phyloP scores from a whole-genome alignment of 306 rosid species.

The Casuarina cunninghamiana region DNA sequence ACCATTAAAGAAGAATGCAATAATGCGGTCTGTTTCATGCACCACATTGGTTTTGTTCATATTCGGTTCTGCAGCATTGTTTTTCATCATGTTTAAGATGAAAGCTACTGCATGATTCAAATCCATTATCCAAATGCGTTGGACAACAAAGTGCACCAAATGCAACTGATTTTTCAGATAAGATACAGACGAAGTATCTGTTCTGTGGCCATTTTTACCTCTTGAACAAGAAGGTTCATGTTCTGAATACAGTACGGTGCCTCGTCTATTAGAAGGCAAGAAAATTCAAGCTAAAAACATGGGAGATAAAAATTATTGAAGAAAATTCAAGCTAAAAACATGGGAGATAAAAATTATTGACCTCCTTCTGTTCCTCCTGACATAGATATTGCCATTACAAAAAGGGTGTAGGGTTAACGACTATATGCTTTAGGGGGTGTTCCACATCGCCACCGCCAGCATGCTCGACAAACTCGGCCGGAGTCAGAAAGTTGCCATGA shows the following conservation, averaged over 20 bases:
- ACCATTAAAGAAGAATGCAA: too few species aligned
- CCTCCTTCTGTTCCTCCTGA: constrained; percentile 4
- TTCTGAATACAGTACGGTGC: constrained; percentile 8
- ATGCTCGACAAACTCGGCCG: constrained; percentile 78
- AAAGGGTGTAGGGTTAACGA: constrained; percentile 47
- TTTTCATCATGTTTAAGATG: too few species aligned
- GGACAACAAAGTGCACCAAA: not conserved
- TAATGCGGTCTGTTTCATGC: too few species aligned
- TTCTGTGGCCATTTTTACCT: not conserved
- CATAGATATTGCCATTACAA: constrained; percentile 11
- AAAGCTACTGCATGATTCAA: too few species aligned
- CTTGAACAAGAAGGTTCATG: constrained; percentile 18
- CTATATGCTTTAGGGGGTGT: constrained; percentile 69
- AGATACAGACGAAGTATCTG: not conserved
- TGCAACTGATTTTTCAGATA: not conserved
- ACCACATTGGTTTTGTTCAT: too few species aligned
- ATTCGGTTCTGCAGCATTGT: too few species aligned
- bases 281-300: not conserved
- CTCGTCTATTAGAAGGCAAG: constrained; percentile 1
- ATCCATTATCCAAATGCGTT: not conserved
- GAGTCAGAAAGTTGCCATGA: constrained; percentile 70
- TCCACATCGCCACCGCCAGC: constrained; percentile 67
- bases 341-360: not conserved
- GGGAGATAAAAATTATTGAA: not conserved
- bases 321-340: not conserved